A percentile compares a stretch with the other conserved stretches of the same genome.
Evolutionary conservation across 768 basidiomycete species (phyloP).

Genomic region (Rickenella mellea): DNA sequence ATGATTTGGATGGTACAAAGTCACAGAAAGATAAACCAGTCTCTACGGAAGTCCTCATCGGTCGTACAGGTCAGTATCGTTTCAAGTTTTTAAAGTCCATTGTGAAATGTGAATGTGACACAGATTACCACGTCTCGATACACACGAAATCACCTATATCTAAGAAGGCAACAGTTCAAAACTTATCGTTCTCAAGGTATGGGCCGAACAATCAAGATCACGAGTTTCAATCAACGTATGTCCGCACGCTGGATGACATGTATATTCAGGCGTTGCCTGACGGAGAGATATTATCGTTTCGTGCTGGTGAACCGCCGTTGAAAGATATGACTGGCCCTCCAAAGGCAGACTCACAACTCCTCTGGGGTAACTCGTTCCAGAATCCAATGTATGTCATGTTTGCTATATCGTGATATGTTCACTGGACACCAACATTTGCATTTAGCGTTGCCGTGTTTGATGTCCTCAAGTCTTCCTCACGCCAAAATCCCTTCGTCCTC

Average conservation of each 20-base stretch:
- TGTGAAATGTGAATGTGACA: constrained; percentile 16
- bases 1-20: constrained; percentile 48
- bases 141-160: constrained; percentile 42
- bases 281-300: constrained; percentile 73
- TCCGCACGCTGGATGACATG: constrained; percentile 62
- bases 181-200: constrained; percentile 84
- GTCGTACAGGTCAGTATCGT: constrained; percentile 47
- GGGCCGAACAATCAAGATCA: constrained; percentile 87
- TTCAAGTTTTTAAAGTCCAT: background rate
- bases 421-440: background rate
- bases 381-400: constrained; percentile 52
- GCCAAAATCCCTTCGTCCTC: constrained; percentile 64
- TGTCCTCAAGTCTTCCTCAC: constrained; percentile 40
- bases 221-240: constrained; percentile 61
- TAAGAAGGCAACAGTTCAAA: constrained; percentile 49
- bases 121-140: constrained; percentile 88
- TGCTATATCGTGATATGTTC: background rate
- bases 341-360: constrained; percentile 24
- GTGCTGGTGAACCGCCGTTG: no score
- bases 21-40: constrained; percentile 22
- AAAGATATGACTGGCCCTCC: constrained; percentile 9
- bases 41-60: constrained; percentile 47
- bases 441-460: constrained; percentile 78
- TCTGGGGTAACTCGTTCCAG: constrained; percentile 54
- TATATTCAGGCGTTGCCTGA: constrained; percentile 78